Evolutionary conservation across 2,329 filamentous ascomycete genomes (phyloP).

Genomic region (Sclerotinia borealis): DNA sequence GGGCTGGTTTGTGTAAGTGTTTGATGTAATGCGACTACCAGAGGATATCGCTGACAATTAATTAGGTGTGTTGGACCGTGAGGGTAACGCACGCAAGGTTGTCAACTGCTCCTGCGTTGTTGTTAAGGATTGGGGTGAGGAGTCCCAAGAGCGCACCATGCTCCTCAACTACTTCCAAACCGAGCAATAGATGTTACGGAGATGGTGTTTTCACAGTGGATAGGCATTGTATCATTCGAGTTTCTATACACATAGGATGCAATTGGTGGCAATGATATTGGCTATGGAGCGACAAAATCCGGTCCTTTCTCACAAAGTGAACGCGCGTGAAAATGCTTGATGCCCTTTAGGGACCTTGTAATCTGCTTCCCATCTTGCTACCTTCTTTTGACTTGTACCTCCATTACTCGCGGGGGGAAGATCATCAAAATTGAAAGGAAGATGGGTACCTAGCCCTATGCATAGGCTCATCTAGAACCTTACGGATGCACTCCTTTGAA

Average conservation of each 20-base stretch:
- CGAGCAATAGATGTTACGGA: slow-evolving; percentile 51
- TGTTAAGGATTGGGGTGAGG: slow-evolving; percentile 99
- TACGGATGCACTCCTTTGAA: neutral
- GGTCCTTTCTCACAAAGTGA: neutral
- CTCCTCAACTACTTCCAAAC: slow-evolving; percentile 99
- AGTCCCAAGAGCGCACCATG: slow-evolving; percentile 97
- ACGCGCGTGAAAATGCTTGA: neutral
- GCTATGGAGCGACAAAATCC: slow-evolving; percentile 22
- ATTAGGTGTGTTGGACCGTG: slow-evolving; percentile 92
- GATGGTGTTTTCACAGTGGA: slow-evolving; percentile 29
- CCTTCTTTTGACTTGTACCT: neutral
- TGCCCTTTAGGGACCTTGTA: neutral
- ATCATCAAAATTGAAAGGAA: neutral
- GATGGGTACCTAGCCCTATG: neutral
- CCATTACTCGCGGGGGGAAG: neutral
- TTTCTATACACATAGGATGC: slow-evolving; percentile 31
- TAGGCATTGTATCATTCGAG: slow-evolving; percentile 28
- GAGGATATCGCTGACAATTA: slow-evolving; percentile 18
- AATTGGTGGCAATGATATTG: slow-evolving; percentile 28
- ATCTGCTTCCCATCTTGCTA: neutral
- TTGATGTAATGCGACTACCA: slow-evolving; percentile 14
- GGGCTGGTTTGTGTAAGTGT: slow-evolving; percentile 96
- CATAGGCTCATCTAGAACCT: neutral
- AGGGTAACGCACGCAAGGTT: slow-evolving; percentile 99
- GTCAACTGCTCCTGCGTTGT: slow-evolving; percentile 99